Evolutionary conservation across 139 green algal species (phyloP), one percentile per base, ranked within the genome.

Genomic region (Chara braunii): DNA sequence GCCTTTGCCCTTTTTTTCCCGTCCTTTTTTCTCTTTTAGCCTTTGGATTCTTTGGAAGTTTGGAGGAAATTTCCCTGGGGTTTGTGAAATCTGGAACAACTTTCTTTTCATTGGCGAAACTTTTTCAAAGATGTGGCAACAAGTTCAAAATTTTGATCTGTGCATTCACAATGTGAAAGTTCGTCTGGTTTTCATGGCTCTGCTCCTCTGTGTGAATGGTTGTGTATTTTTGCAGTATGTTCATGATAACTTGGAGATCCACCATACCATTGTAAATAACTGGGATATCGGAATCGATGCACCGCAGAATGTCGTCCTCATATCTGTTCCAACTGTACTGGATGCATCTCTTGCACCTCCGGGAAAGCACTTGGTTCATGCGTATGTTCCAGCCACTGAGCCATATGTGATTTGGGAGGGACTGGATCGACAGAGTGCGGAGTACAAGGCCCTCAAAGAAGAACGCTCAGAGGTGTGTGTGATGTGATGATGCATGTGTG

Each of bases 261-360:
- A 99, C 70, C 93, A 98, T 85, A 94, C 97, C n/a, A 64, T 94
- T 0, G 93, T 99, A 2, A 87, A 92, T 55, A 75, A 65, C 51
- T 97, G 90, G 93, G 79, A 87, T 2, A 26, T 67, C 3, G 87
- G 90, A 4, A 86, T 97, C 9, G 67, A 80, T 8, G 79, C 80
- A 11, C 71, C 84, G 66, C 88, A 94, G 63, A 95, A 95, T 43
- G 86, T 96, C 50, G 89, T 94, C 31, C 84, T 99, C 14, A 79
- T 98, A 8, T 88, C 70, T 48, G 94, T 95, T 6, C 62, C 89
- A 2, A 80, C 54, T 6, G 80, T 90, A 12, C 65, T 85, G 33
- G 91, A 96, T 68, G 81, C 89, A 1, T 68, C 45, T 36, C 67
- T 85, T 9, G 79, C 79, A 29, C 79, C 79, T 26, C 51, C 62